A percentile compares a stretch with the other conserved stretches of the same genome.
phyloP scores from a whole-genome alignment of 176 grass and related monocot species.

The Avena insularis region DNA sequence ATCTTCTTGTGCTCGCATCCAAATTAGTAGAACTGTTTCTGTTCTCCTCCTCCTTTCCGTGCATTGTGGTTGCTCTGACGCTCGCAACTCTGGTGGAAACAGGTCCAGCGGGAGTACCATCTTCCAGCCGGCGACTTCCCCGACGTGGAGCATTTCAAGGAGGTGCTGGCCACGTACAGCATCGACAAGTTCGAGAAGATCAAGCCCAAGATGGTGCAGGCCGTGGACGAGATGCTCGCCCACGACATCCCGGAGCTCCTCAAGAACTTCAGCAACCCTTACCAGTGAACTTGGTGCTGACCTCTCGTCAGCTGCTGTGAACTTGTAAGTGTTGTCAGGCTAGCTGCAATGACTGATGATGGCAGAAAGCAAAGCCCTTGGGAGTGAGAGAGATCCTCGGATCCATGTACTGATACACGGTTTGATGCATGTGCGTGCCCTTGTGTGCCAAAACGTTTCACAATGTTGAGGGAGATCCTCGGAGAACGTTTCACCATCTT shows the following conservation, averaged over 20 bases:
- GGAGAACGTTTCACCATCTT: not conserved
- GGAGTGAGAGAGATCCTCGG: not conserved
- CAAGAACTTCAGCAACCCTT: conserved; percentile 87
- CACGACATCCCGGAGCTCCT: conserved; percentile 86
- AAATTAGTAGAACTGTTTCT: not conserved
- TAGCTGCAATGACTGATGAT: not conserved
- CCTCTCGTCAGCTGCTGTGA: conserved; percentile 34
- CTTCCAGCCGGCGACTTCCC: conserved; percentile 89
- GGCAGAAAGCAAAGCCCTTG: not conserved
- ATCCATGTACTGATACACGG: not conserved
- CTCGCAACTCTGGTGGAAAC: conserved; percentile 22
- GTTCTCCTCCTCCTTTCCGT: not conserved
- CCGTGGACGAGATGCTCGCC: conserved; percentile 86
- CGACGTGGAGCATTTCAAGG: conserved; percentile 81
- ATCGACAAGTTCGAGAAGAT: conserved; percentile 98
- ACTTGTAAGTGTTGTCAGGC: not conserved
- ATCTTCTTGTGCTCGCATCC: not conserved
- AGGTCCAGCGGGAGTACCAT: conserved; percentile 88
- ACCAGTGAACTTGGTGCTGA: conserved; percentile 54
- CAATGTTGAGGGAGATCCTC: not conserved
- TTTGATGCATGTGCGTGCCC: not conserved
- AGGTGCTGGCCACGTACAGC: conserved; percentile 76
- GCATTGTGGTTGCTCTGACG: not conserved
- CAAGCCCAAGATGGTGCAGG: conserved; percentile 90
- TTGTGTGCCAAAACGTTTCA: not conserved